These are phyloP conservation scores for Linnemannia hyalina DNA, from an alignment of 192 early-diverging fungal genomes.

Conservation along the genomic window DNA sequence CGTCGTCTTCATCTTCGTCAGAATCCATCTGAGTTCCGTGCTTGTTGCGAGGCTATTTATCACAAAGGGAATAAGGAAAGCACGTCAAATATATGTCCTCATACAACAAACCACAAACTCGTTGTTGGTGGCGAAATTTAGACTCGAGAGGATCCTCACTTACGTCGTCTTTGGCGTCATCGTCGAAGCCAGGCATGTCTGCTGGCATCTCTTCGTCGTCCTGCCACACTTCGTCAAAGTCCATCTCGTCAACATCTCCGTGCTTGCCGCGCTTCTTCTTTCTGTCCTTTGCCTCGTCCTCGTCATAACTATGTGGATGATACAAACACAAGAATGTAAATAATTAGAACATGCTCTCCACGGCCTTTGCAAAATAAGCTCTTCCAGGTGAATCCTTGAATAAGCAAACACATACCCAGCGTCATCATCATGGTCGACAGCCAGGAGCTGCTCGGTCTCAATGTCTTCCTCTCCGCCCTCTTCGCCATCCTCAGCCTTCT, in stretches of 20 bases:
- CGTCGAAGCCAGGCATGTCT: constrained; percentile 78
- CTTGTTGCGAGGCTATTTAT: constrained; percentile 52
- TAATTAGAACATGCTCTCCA: neutral
- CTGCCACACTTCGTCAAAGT: constrained; percentile 86
- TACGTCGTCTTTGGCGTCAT: constrained; percentile 72
- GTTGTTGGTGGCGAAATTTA: constrained; percentile 11
- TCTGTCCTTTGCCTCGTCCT: constrained; percentile 53
- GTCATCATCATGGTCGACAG: constrained; percentile 67
- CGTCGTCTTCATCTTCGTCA: constrained; percentile 60
- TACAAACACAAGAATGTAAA: neutral
- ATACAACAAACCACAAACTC: constrained; percentile 35
- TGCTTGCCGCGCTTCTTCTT: constrained; percentile 57
- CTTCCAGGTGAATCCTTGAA: neutral
- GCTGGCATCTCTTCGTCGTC: constrained; percentile 83
- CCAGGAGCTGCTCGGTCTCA: constrained; percentile 52
- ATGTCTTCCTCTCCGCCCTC: constrained; percentile 57
- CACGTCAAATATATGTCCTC: constrained; percentile 43
- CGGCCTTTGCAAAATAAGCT: neutral
- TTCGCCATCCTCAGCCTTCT: constrained; percentile 58
- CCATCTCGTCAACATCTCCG: constrained; percentile 77
- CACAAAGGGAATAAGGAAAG: neutral
- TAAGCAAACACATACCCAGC: constrained; percentile 23
- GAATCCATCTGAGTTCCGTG: constrained; percentile 49
- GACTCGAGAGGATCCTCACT: neutral
- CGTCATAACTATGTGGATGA: constrained; percentile 26